A percentile compares a stretch with the other conserved stretches of the same genome.
phyloP scores from a whole-genome alignment of 352 stramenopile species.

The Pythium folliculosum region DNA sequence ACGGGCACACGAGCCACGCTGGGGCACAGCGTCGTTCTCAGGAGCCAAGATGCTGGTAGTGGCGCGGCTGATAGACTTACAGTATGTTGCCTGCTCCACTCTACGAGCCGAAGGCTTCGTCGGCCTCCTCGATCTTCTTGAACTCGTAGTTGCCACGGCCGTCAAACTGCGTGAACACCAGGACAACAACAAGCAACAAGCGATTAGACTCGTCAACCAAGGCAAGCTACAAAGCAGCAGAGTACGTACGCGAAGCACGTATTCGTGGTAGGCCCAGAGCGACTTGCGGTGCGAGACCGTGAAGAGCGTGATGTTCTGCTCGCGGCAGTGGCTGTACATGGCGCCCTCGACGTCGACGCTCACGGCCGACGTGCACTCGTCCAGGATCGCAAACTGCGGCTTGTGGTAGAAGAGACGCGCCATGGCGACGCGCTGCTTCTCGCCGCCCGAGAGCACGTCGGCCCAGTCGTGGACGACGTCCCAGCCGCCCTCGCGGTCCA shows the following conservation, averaged over 20 bases:
- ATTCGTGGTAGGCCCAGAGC: conserved; percentile 90
- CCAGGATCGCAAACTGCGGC: conserved; percentile 89
- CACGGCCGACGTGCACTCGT: conserved; percentile 87
- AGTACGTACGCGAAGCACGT: conserved; percentile 66
- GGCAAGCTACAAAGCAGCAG: neutral
- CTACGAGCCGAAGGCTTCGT: conserved; percentile 80
- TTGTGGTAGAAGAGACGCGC: conserved; percentile 90
- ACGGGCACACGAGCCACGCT: too few relatives aligned
- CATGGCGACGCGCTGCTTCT: conserved; percentile 92
- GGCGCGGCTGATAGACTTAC: too few relatives aligned
- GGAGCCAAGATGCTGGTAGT: too few relatives aligned
- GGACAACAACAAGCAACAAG: neutral
- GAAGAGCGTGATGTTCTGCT: conserved; percentile 91
- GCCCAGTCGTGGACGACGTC: conserved; percentile 87
- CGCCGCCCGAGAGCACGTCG: conserved; percentile 85
- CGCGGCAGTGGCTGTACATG: conserved; percentile 85
- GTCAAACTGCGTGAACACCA: conserved; percentile 61
- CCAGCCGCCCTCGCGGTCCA: conserved; percentile 74
- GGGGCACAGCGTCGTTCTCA: too few relatives aligned
- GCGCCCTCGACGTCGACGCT: conserved; percentile 85
- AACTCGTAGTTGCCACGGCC: conserved; percentile 85
- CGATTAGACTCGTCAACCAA: neutral
- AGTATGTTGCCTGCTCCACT: neutral
- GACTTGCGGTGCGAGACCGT: conserved; percentile 91
- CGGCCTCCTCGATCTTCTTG: conserved; percentile 79